Evolutionary conservation across 257 asterid genomes (phyloP).

Genomic region (Salvia hispanica): DNA sequence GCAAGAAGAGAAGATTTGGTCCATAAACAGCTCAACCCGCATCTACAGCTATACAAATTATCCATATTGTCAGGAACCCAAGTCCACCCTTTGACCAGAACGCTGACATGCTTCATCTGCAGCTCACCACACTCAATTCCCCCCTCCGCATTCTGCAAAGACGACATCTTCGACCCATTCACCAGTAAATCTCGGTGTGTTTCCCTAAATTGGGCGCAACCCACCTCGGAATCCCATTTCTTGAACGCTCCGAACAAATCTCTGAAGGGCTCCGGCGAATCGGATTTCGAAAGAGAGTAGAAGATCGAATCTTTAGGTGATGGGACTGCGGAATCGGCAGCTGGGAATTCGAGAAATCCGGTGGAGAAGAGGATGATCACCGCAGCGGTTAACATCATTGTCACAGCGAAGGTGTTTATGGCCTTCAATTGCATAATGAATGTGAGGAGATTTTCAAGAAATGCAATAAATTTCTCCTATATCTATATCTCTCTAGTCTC

Average conservation of each 20-base stretch:
- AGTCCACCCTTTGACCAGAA: conserved; percentile 95
- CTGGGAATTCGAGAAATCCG: conserved; percentile 54
- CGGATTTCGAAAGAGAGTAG: conserved; percentile 44
- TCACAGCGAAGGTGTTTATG: conserved; percentile 47
- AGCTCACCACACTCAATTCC: conserved; percentile 62
- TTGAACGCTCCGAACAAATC: conserved; percentile 63
- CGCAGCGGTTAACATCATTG: conserved; percentile 56
- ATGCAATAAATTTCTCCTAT: not conserved
- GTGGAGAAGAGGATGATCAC: conserved; percentile 55
- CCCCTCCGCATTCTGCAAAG: conserved; percentile 77
- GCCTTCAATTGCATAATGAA: conserved; percentile 61
- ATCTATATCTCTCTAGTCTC: not conserved
- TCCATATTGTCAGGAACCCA: conserved; percentile 99
- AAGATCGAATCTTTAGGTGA: conserved; percentile 38
- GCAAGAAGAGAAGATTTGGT: conserved; percentile 88
- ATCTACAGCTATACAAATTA: conserved; percentile 85
- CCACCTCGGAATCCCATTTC: conserved; percentile 83
- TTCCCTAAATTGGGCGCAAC: conserved; percentile 69
- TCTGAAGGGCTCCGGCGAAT: conserved; percentile 55
- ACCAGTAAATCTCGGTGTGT: conserved; percentile 42
- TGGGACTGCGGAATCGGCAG: conserved; percentile 51
- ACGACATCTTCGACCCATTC: conserved; percentile 53
- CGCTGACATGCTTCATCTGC: conserved; percentile 78
- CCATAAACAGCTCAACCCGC: conserved; percentile 99
- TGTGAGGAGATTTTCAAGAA: no score